phyloP scores from a whole-genome alignment of 176 grass and related monocot species.

The Puccinellia tenuiflora region DNA sequence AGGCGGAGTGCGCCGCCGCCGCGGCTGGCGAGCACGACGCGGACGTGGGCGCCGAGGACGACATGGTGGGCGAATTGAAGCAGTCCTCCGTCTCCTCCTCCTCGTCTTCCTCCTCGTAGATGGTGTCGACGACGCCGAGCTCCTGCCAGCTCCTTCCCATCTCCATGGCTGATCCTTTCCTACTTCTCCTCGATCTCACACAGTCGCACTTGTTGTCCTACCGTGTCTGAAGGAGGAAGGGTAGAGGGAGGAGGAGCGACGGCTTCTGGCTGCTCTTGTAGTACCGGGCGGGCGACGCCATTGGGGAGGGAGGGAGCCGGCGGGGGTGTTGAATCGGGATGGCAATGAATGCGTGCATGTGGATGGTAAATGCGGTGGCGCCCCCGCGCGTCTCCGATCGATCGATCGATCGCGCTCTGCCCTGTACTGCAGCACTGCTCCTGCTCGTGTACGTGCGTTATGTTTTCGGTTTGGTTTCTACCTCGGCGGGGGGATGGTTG shows the following conservation, averaged over 20 bases:
- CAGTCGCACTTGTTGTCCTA: background rate
- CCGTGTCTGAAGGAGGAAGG: slow-evolving; percentile 2
- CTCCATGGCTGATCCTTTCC: slow-evolving; percentile 25
- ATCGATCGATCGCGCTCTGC: background rate
- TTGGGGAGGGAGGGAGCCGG: too few relatives aligned
- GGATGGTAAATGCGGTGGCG: slow-evolving; percentile 67
- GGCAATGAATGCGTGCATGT: slow-evolving; percentile 97
- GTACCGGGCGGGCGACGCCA: slow-evolving; percentile 29
- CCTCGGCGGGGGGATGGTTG: background rate
- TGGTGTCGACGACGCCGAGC: slow-evolving; percentile 88
- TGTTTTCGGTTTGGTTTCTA: slow-evolving; percentile 1
- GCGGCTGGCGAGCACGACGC: slow-evolving; percentile 23
- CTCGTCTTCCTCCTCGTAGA: slow-evolving; percentile 66
- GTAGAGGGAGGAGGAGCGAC: background rate
- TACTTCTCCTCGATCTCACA: background rate
- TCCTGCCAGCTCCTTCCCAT: slow-evolving; percentile 66
- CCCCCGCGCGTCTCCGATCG: background rate
- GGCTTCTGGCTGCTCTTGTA: background rate
- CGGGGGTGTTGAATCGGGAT: slow-evolving; percentile 49
- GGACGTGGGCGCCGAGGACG: slow-evolving; percentile 30
- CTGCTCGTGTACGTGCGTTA: slow-evolving; percentile 11
- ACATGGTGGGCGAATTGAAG: slow-evolving; percentile 54
- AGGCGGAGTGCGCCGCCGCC: background rate
- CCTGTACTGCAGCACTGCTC: background rate
- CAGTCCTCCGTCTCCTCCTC: slow-evolving; percentile 37